Conservation (phyloP, 495 filamentous ascomycete genomes). For the Tetracladium setigerum region DNA sequence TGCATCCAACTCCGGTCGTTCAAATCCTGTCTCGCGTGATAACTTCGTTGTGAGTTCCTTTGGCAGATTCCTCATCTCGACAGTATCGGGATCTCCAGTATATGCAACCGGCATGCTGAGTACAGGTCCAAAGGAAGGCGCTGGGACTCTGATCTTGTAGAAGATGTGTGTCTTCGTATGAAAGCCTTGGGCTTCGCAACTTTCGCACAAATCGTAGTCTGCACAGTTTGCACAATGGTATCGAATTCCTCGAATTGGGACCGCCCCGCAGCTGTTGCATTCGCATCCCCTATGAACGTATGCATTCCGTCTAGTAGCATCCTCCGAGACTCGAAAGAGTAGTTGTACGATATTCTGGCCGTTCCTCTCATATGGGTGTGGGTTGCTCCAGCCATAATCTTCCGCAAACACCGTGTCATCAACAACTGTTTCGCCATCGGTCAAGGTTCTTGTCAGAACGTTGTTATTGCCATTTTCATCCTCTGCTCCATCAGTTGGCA, state of each 20-base stretch:
- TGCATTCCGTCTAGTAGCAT: slow-evolving; percentile 72
- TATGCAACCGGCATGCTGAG: slow-evolving; percentile 80
- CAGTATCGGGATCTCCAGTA: slow-evolving; percentile 71
- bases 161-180: slow-evolving; percentile 93
- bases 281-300: slow-evolving; percentile 92
- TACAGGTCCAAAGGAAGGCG: slow-evolving; percentile 55
- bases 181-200: slow-evolving; percentile 74
- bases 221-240: slow-evolving; percentile 89
- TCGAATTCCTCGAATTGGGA: slow-evolving; percentile 84
- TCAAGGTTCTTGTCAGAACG: slow-evolving; percentile 27
- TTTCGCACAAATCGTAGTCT: slow-evolving; percentile 87
- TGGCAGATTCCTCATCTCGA: slow-evolving; percentile 52
- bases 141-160: slow-evolving; percentile 80
- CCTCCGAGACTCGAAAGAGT: slow-evolving; percentile 73
- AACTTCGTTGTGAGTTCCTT: slow-evolving; percentile 56
- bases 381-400: slow-evolving; percentile 40
- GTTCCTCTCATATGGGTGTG: slow-evolving; percentile 38
- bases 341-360: slow-evolving; percentile 67
- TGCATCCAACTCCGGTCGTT: slow-evolving; percentile 78
- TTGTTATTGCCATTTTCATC: slow-evolving; percentile 35
- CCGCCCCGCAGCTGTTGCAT: slow-evolving; percentile 78
- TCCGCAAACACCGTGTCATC: slow-evolving; percentile 53
- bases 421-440: slow-evolving; percentile 47
- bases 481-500: slow-evolving; percentile 30
- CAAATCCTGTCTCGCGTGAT: slow-evolving; percentile 65